Conservation (phyloP, 2,329 filamentous ascomycete genomes). For the Colletotrichum tropicicola region DNA sequence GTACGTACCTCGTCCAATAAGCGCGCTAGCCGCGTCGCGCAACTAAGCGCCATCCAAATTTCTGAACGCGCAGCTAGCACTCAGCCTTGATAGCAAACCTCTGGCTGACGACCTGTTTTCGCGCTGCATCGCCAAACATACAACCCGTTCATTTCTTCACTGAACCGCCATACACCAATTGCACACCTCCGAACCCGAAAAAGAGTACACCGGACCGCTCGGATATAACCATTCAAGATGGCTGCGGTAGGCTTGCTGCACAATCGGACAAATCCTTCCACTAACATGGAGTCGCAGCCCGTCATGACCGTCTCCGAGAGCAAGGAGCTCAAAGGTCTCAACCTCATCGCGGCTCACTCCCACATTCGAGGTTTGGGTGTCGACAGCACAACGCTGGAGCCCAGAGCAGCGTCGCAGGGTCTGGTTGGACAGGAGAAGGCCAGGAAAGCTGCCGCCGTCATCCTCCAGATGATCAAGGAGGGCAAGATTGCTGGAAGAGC, state of each 20-base stretch:
- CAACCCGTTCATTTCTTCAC: not conserved
- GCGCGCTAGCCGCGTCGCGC: conserved; percentile 28
- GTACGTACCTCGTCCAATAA: not conserved
- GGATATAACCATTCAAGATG: conserved; percentile 47
- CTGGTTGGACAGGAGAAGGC: conserved; percentile 97
- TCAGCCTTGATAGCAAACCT: not conserved
- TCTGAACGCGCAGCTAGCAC: conserved; percentile 27
- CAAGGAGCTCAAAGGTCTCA: conserved; percentile 95
- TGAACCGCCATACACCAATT: not conserved
- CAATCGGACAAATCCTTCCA: not conserved
- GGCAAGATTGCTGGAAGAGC: conserved; percentile 97
- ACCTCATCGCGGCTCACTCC: conserved; percentile 97
- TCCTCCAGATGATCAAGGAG: conserved; percentile 98
- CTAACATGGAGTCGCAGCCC: conserved; percentile 48
- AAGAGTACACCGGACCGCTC: not conserved
- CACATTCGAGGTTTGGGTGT: conserved; percentile 97
- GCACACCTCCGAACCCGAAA: not conserved
- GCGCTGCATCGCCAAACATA: conserved; percentile 8
- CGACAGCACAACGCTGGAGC: conserved; percentile 89
- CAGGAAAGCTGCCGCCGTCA: conserved; percentile 93
- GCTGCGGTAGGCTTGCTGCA: conserved; percentile 55
- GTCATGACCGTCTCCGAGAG: conserved; percentile 87
- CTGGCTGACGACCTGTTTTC: conserved; percentile 1
- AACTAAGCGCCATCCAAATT: conserved; percentile 28
- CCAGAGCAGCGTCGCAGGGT: conserved; percentile 85